phyloP scores from a whole-genome alignment of 495 filamentous ascomycete species.

The Neurospora tetrasperma region DNA sequence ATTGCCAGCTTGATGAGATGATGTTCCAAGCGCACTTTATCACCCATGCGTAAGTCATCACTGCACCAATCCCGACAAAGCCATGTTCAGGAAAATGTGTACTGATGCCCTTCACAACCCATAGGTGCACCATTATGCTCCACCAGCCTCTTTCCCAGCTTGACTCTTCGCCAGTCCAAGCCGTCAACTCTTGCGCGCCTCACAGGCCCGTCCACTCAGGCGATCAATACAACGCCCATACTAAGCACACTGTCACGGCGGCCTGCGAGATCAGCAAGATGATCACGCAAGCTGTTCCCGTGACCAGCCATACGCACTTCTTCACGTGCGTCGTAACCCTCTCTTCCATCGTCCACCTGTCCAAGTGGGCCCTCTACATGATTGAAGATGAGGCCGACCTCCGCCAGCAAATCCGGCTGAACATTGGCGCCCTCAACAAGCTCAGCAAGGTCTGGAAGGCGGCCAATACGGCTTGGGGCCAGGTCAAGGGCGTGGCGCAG shows the following conservation, averaged over 20 bases:
- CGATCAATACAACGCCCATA: slow-evolving; percentile 57
- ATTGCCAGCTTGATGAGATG: slow-evolving; percentile 72
- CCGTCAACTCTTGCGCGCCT: slow-evolving; percentile 49
- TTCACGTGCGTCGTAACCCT: slow-evolving; percentile 79
- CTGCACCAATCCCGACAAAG: neutral
- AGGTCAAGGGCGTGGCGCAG: slow-evolving; percentile 62
- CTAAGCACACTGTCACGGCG: slow-evolving; percentile 67
- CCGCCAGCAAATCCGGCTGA: slow-evolving; percentile 68
- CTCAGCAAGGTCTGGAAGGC: slow-evolving; percentile 69
- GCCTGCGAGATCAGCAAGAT: slow-evolving; percentile 69
- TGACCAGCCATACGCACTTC: slow-evolving; percentile 74
- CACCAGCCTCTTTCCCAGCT: slow-evolving; percentile 60
- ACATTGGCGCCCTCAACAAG: slow-evolving; percentile 71
- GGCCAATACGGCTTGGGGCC: slow-evolving; percentile 58
- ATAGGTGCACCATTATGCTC: slow-evolving; percentile 53
- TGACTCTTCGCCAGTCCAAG: slow-evolving; percentile 41
- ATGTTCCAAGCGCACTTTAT: slow-evolving; percentile 89
- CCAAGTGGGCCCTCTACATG: slow-evolving; percentile 47
- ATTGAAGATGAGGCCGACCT: slow-evolving; percentile 56
- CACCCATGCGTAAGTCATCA: slow-evolving; percentile 47
- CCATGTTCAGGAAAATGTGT: neutral
- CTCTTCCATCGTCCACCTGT: slow-evolving; percentile 50
- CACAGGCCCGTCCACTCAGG: slow-evolving; percentile 42
- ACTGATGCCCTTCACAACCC: neutral
- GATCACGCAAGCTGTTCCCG: slow-evolving; percentile 62